Base-by-base conservation (phyloP, 768 basidiomycete species). In the Mycena sanguinolenta region DNA sequence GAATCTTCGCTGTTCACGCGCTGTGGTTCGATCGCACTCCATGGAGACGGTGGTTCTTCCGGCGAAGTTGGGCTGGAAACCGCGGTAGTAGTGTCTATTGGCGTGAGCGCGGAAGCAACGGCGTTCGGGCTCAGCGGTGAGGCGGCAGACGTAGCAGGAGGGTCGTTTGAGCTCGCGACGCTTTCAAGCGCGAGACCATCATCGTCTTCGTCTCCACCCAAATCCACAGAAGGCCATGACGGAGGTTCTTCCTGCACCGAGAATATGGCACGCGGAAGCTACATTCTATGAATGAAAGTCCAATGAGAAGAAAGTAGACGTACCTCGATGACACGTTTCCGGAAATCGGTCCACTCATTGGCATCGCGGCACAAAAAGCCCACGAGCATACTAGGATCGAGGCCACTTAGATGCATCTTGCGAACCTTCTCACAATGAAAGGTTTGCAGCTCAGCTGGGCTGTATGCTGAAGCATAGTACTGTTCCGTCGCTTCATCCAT, bases 331-430 rank as follows among this genome's bases (percentile, higher is more conserved):
- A 95, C 90, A 59, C 95, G 84, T 67, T 80, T 83, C 71, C 90
- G 86, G 64, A 98, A 88, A 80, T 98, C 95, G 19, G 85, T 79
- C 94, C 95, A 99, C 63, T 99, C 97, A 21, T 77, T 83, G 81
- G 95, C 92, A 76, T 94, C 90, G 75, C 88, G 89, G 78, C 92
- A 92, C 73, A 98, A 77, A 78, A 99, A 99, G 14, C 97, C 97
- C 68, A 99, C 87, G 9, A 99, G 84, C 98, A 99, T 98, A 75
- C 96, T 98, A 27, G 97, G 98, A 79, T 99, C 98, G 63, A 99
- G 83, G 32, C 92, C 93, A 46, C 90, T 89, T 39, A 99, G 81
- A 0, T 92, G 92, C 94, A 99, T 97, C 89, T 97, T 98, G 77
- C 95, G 87, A 44, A 99, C 92, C 21, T 92, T 90, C n/a, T 99